Base-by-base conservation (phyloP, 192 early-diverging fungal species). In the Irineochytrium annulatum region DNA sequence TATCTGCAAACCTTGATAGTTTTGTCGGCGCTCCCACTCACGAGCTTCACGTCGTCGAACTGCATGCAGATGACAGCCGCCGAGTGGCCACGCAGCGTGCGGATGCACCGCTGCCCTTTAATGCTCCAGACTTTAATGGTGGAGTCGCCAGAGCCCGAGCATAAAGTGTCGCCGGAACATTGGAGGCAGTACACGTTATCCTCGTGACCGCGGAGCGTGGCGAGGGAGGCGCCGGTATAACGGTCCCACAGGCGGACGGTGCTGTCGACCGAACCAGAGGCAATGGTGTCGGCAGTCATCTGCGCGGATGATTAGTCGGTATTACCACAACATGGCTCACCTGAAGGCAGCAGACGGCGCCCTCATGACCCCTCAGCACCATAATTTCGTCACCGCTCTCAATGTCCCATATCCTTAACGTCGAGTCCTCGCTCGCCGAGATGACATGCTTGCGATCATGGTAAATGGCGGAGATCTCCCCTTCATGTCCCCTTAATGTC, bases 251-350 rank as follows among this genome's bases (percentile, higher is more conserved):
- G 55, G 39, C 63, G 43, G 60, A 79, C 69, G n/a, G 62, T 55
- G 37, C 59, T 24, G 52, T 79, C 77, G n/a, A 62, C 70, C 8
- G 77, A 79, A 3, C 77, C 77, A 13, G 70, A 70, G 14, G 74
- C 46, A 22, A 79, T 59, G 1, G 28, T 34, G 2, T 64, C 13
- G 27, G 39, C 57, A 34, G 53, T 31, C 24, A 71, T 59, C 28
- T 71, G 46, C 37, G n/a, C 8, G n/a, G 8, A 41, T 41, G 37
- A 41, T 41, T 41, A 8, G 11, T 8, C 8, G n/a, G 37, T 41
- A 13, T 41, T 41, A n/a, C 37, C 37, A 41, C 37, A 41, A 41
- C 8, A 41, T 13, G 8, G n/a, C 11, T 41, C 37, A 41, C 37
- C 39, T 63, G 62, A 17, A 79, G 52, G 34, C 71, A 70, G 44